phyloP scores from a whole-genome alignment of 2,329 filamentous ascomycete species.

The Pyrenophora tritici-repentis region DNA sequence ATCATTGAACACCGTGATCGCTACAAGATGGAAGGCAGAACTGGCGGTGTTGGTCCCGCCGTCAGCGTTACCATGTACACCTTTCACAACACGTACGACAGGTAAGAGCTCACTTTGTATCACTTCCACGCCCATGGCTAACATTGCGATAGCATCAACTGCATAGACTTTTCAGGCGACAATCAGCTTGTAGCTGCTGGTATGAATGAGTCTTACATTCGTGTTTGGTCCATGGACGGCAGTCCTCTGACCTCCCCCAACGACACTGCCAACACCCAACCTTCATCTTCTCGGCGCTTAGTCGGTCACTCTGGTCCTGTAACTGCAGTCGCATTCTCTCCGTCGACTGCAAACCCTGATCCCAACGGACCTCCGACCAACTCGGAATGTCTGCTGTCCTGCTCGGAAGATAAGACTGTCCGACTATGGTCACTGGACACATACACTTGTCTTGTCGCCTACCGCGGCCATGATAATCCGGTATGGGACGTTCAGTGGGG shows the following conservation, averaged over 20 bases:
- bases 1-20: conserved; percentile 91
- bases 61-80: conserved; percentile 97
- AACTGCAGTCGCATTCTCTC: conserved; percentile 88
- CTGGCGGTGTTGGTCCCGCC: conserved; percentile 79
- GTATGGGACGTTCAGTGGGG: conserved; percentile 89
- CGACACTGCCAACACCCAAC: conserved; percentile 59
- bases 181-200: conserved; percentile 84
- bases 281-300: conserved; percentile 71
- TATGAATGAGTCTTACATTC: conserved; percentile 92
- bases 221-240: conserved; percentile 90
- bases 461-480: conserved; percentile 89
- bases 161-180: conserved; percentile 93
- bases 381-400: conserved; percentile 82
- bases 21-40: conserved; percentile 83
- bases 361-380: conserved; percentile 58
- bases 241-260: conserved; percentile 73
- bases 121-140: neutral
- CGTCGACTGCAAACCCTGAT: conserved; percentile 60
- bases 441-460: conserved; percentile 90
- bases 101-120: conserved; percentile 58
- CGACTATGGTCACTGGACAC: conserved; percentile 91
- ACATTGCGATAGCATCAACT: conserved; percentile 71
- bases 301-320: conserved; percentile 91
- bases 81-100: conserved; percentile 94
- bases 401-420: conserved; percentile 83